Conservation (phyloP, 148 eudicot genomes). For the Euryodendron excelsum region DNA sequence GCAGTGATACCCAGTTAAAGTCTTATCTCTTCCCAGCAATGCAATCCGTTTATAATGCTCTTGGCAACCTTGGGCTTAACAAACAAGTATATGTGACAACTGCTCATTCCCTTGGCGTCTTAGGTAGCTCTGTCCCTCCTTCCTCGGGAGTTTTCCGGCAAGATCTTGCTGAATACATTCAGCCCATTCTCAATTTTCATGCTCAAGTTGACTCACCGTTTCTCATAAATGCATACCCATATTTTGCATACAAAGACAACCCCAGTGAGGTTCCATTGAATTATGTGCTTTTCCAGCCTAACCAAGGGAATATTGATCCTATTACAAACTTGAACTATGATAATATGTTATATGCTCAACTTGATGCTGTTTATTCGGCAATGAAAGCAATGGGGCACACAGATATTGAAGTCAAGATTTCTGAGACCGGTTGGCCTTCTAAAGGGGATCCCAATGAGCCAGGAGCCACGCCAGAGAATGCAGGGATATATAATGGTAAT, state of each 20-base stretch:
- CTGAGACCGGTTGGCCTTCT: constrained; percentile 96
- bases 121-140: constrained; percentile 69
- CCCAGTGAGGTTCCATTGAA: constrained; percentile 52
- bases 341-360: constrained; percentile 87
- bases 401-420: constrained; percentile 50
- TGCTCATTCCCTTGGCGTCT: constrained; percentile 68
- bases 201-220: constrained; percentile 58
- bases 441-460: constrained; percentile 68
- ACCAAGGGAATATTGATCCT: constrained; percentile 54
- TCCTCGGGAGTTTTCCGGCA: constrained; percentile 65
- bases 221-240: constrained; percentile 78
- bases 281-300: constrained; percentile 69
- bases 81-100: constrained; percentile 61
- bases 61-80: constrained; percentile 46
- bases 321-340: constrained; percentile 60
- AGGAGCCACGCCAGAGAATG: constrained; percentile 75
- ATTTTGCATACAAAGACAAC: constrained; percentile 68
- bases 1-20: constrained; percentile 40
- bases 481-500: constrained; percentile 73
- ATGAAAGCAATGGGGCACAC: constrained; percentile 66
- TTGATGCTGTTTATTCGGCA: constrained; percentile 84
- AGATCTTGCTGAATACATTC: constrained; percentile 52
- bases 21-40: constrained; percentile 68
- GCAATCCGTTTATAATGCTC: constrained; percentile 56
- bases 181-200: constrained; percentile 68